Evolutionary conservation across 139 green algal species (phyloP), one percentile per base, ranked within the genome.

Genomic region (Nannochloris sp.): DNA sequence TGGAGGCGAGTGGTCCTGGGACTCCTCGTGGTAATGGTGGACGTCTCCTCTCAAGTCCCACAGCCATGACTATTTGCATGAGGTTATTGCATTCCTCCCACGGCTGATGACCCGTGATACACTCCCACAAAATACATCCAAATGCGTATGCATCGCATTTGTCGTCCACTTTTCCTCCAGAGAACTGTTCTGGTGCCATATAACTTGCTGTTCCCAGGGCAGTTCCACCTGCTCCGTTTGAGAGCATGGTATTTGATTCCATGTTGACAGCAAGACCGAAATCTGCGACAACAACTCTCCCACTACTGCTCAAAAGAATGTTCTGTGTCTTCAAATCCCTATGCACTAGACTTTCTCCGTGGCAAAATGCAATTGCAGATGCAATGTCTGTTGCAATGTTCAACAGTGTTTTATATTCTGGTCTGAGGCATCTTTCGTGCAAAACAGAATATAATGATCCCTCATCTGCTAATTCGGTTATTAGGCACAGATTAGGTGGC

Each of bases 11-110:
- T 10, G 40, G 20, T 5, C 50, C 40, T 5, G 65, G 65, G 49
- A 56, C 65, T 30, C 50, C 59, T 5, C 12, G 2, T 1, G 71
- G 71, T 25, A 78, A 60, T 14, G 50, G 48, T 16, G 57, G 71
- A 10, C 71, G 59, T 4, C 60, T 31, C 10, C 56, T 50, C 45
- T 74, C 37, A 20, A 67, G 40, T 5, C 63, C 73, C 0, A 80
- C 73, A 4, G 63, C 58, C 59, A 64, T 74, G 10, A 78, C 69
- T 37, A 78, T 63, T 43, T 77, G 60, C 68, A 76, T 75, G 20
- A 72, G n/a, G 44, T 62, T 68, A n/a, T 58, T 46, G 6, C n/a
- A 63, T 46, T 73, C 65, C 31, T 61, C 60, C 71, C 71, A 78
- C 4, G 65, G 59, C 25, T 62, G 37, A 13, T 29, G 51, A 26